Percentiles rank a stretch among this genome's conserved stretches.
Evolutionary conservation across 2,329 filamentous ascomycete genomes (phyloP).

Genomic region (Microascus cirrosus): DNA sequence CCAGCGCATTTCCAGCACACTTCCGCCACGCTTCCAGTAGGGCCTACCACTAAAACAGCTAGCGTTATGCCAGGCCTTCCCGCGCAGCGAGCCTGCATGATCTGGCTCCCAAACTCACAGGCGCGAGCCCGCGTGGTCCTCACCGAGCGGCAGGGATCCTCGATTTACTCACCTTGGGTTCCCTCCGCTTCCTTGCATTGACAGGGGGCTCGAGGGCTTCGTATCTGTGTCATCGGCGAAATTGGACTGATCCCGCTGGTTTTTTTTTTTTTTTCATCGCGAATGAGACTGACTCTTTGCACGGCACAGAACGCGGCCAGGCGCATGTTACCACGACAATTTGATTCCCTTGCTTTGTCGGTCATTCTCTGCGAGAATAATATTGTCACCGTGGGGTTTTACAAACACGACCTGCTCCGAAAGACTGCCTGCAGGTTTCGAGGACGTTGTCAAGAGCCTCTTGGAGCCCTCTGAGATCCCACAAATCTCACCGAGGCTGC

Average conservation of each 20-base stretch:
- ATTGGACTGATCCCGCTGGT: background rate
- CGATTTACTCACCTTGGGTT: background rate
- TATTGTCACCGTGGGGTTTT: background rate
- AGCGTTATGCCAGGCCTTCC: background rate
- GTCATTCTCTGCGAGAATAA: background rate
- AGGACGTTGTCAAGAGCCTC: no score
- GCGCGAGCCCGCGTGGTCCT: no score
- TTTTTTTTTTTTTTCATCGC: background rate
- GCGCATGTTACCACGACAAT: background rate
- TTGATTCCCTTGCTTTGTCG: background rate
- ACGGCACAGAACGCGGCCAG: background rate
- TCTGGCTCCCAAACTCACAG: background rate
- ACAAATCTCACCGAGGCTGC: background rate
- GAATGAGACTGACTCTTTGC: background rate
- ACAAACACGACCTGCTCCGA: no score
- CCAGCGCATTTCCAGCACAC: background rate
- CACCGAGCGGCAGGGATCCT: background rate
- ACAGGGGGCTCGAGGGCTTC: background rate
- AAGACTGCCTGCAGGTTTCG: no score
- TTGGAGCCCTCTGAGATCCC: background rate
- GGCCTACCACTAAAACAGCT: background rate
- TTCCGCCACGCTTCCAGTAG: background rate
- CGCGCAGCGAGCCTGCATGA: background rate
- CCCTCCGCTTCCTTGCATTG: background rate
- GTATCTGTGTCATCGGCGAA: background rate